A percentile compares a stretch with the other conserved stretches of the same genome.
phyloP scores from a whole-genome alignment of 140 eudicot species.

The Oenanthe javanica region DNA sequence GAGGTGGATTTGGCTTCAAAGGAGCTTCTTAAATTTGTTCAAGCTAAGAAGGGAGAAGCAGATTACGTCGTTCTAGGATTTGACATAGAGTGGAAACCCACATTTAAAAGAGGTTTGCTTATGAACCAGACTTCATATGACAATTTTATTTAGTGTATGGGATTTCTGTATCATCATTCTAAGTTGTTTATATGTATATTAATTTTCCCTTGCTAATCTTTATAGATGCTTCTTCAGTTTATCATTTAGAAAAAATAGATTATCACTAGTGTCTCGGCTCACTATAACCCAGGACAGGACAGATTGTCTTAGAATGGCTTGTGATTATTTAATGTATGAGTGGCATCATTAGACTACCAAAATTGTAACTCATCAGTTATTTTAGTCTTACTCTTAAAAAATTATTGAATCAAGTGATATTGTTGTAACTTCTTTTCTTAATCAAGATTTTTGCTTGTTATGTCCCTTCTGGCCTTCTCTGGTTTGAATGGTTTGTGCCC shows the following conservation, averaged over 20 bases:
- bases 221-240: background rate
- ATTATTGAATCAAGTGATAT: background rate
- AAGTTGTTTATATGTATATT: background rate
- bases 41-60: slow-evolving; percentile 36
- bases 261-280: background rate
- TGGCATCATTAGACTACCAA: background rate
- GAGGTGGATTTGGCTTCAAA: slow-evolving; percentile 74
- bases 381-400: background rate
- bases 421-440: background rate
- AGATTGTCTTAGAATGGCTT: background rate
- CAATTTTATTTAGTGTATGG: too few relatives aligned
- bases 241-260: background rate
- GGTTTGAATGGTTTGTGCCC: background rate
- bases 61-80: slow-evolving; percentile 49
- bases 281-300: background rate
- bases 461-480: background rate
- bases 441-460: background rate
- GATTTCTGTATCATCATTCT: background rate
- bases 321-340: background rate
- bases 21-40: slow-evolving; percentile 49
- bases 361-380: background rate
- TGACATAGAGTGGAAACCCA: slow-evolving; percentile 86
- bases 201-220: background rate
- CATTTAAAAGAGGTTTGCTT: slow-evolving; percentile 46
- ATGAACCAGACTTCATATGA: background rate